Evolutionary conservation across 176 grass and related monocot genomes (phyloP).

Genomic region (Poa pratensis): DNA sequence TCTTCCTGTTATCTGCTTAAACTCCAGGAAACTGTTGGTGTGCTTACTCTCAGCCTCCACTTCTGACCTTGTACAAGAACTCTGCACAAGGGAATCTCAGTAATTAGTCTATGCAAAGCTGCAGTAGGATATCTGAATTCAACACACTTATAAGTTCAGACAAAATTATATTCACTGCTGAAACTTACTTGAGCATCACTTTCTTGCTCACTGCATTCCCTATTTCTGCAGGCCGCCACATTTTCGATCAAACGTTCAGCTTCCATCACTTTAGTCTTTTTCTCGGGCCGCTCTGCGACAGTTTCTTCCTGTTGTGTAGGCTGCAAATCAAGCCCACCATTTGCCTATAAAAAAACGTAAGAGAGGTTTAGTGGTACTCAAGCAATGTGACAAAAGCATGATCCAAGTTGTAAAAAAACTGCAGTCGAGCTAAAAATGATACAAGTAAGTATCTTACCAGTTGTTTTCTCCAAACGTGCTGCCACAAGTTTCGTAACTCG

Average conservation of each 20-base stretch:
- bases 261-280: constrained; percentile 29
- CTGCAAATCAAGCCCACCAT: constrained; percentile 47
- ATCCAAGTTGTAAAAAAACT: constrained; percentile 18
- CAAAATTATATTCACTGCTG: neutral
- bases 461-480: constrained; percentile 99
- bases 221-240: constrained; percentile 45
- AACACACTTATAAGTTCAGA: neutral
- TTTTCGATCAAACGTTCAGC: constrained; percentile 39
- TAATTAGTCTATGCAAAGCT: constrained; percentile 41
- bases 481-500: constrained; percentile 92
- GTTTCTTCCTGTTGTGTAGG: constrained; percentile 58
- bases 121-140: constrained; percentile 28
- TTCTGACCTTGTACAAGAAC: constrained; percentile 95
- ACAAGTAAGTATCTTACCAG: constrained; percentile 55
- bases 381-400: neutral
- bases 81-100: constrained; percentile 56
- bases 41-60: constrained; percentile 85
- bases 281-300: constrained; percentile 34
- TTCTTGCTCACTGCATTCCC: constrained; percentile 80
- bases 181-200: constrained; percentile 99
- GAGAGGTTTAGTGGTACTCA: constrained; percentile 7
- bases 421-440: constrained; percentile 25
- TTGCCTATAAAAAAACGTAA: constrained; percentile 52
- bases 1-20: constrained; percentile 39
- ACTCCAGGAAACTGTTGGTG: constrained; percentile 48